Evolutionary conservation across 1,284 basidiomycete genomes (phyloP).

Genomic region (Pseudozyma hubeiensis): DNA sequence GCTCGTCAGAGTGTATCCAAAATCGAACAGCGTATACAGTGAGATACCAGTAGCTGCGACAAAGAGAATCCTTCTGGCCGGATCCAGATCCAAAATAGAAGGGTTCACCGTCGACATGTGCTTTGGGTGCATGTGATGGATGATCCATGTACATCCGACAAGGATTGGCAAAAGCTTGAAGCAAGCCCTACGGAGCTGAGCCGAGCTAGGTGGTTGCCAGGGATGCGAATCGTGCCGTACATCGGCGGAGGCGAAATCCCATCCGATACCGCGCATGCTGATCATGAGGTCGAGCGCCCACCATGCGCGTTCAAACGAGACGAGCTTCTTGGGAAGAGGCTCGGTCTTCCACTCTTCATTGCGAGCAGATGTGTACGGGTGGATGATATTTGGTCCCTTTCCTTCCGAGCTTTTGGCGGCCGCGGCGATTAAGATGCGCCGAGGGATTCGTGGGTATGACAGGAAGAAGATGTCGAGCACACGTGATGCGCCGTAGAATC

Average conservation of each 20-base stretch:
- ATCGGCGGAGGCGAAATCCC: conserved; percentile 54
- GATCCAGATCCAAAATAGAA: conserved; percentile 37
- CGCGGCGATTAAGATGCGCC: conserved; percentile 33
- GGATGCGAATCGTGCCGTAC: conserved; percentile 53
- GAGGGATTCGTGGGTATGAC: conserved; percentile 41
- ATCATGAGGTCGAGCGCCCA: conserved; percentile 57
- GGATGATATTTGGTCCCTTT: conserved; percentile 11
- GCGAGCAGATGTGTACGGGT: conserved; percentile 25
- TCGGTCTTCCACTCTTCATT: conserved; percentile 50
- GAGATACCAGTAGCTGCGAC: conserved; percentile 52
- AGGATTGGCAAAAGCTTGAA: conserved; percentile 47
- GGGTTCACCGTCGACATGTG: conserved; percentile 31
- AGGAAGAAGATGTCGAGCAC: conserved; percentile 56
- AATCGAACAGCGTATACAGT: conserved; percentile 53
- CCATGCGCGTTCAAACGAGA: conserved; percentile 46
- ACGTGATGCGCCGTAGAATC: conserved; percentile 41
- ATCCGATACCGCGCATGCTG: conserved; percentile 56
- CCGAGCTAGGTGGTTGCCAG: conserved; percentile 48
- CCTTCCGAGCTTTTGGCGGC: conserved; percentile 13
- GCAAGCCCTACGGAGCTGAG: conserved; percentile 41
- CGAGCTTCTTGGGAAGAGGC: conserved; percentile 27
- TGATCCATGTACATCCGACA: conserved; percentile 26
- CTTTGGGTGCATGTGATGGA: conserved; percentile 37
- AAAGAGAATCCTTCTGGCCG: conserved; percentile 24
- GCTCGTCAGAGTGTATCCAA: conserved; percentile 53